Conservation (phyloP, 371 early-diverging fungal species). For the Parasitella parasitica region DNA sequence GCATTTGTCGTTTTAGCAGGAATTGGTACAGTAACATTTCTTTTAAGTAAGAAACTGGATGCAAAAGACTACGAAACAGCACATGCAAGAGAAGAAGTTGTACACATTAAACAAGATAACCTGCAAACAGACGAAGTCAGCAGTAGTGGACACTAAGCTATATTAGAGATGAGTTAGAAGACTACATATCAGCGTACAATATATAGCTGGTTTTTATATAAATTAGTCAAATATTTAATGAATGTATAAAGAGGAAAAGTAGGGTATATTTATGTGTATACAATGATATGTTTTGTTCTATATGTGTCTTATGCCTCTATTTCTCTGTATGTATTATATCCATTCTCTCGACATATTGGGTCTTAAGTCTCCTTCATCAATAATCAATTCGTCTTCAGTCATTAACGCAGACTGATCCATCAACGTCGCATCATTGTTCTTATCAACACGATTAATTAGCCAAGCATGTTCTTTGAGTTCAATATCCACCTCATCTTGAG, state of each 20-base stretch:
- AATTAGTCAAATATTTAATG: neutral
- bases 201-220: no score
- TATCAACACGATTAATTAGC: neutral
- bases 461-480: slow-evolving; percentile 1
- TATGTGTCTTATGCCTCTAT: no score
- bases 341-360: slow-evolving; percentile 5
- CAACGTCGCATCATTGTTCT: neutral
- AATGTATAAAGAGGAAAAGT: neutral
- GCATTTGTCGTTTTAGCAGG: slow-evolving; percentile 23
- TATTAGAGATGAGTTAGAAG: neutral
- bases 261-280: neutral
- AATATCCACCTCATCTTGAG: slow-evolving; percentile 5
- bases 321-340: neutral
- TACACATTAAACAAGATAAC: slow-evolving; percentile 9
- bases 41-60: slow-evolving; percentile 22
- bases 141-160: neutral
- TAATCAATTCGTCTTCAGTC: slow-evolving; percentile 9
- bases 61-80: slow-evolving; percentile 25
- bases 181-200: no score
- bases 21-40: slow-evolving; percentile 26
- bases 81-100: slow-evolving; percentile 25
- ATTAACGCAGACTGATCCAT: no score
- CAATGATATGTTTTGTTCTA: neutral
- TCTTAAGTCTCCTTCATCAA: slow-evolving; percentile 14
- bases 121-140: slow-evolving; percentile 5